phyloP scores from a whole-genome alignment of 2,329 filamentous ascomycete species.

The Thielaviopsis populi region DNA sequence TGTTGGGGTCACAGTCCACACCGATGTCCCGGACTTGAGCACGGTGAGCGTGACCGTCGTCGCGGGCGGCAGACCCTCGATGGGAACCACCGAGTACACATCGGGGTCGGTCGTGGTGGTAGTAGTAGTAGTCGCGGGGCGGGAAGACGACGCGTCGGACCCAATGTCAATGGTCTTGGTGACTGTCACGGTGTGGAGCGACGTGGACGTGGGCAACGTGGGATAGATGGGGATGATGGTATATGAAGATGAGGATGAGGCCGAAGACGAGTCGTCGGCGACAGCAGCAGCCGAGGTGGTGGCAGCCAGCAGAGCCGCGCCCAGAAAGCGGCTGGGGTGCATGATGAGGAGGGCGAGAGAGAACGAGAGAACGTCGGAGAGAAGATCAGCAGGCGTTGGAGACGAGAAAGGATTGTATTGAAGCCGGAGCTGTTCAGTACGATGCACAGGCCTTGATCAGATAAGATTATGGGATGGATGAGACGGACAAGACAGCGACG shows the following conservation, averaged over 20 bases:
- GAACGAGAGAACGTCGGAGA: too few relatives aligned
- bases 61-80: constrained; percentile 9
- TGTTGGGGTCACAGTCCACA: constrained; percentile 14
- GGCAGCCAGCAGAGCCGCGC: constrained; percentile 1
- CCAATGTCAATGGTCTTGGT: constrained; percentile 9
- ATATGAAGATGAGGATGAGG: constrained; percentile 7
- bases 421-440: too few relatives aligned
- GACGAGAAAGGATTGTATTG: not conserved
- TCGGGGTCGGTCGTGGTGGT: not conserved
- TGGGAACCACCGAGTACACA: constrained; percentile 14
- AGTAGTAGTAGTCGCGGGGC: not conserved
- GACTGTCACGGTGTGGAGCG: constrained; percentile 13
- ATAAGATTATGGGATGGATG: too few relatives aligned
- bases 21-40: constrained; percentile 9
- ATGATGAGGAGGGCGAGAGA: not conserved
- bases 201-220: constrained; percentile 3
- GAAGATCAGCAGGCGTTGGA: not conserved
- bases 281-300: constrained; percentile 4
- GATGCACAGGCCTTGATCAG: too few relatives aligned
- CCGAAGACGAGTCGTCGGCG: not conserved
- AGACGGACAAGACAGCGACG: too few relatives aligned
- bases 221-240: constrained; percentile 13
- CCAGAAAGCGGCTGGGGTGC: constrained; percentile 8
- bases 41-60: constrained; percentile 14
- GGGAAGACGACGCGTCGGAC: not conserved